A percentile compares a stretch with the other conserved stretches of the same genome.
These are phyloP conservation scores for Coemansia sp. DNA, from an alignment of 371 early-diverging fungal genomes.

Conservation along the genomic window DNA sequence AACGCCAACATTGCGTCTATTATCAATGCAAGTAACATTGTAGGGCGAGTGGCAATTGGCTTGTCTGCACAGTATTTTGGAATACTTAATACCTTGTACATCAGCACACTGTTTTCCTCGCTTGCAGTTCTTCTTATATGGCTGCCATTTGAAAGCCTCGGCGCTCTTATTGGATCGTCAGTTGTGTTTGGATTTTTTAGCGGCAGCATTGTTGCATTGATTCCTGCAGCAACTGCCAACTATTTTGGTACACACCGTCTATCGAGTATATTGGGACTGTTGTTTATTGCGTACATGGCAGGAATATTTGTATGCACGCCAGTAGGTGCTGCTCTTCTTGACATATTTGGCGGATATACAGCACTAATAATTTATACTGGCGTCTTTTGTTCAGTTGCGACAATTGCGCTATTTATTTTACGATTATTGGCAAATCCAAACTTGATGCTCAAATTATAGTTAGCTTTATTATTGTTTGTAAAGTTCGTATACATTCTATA, in stretches of 20 bases:
- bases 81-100: conserved; percentile 15
- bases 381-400: not conserved
- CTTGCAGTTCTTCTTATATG: conserved; percentile 24
- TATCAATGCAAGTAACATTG: conserved; percentile 30
- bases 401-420: not conserved
- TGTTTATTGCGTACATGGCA: conserved; percentile 35
- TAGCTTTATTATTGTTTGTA: not conserved
- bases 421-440: not conserved
- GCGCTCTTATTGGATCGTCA: conserved; percentile 14
- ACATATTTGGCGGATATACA: conserved; percentile 24
- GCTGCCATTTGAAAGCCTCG: conserved; percentile 25
- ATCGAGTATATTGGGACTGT: conserved; percentile 33
- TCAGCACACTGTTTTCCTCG: conserved; percentile 12
- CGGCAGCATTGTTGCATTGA: conserved; percentile 26
- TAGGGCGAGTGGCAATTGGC: conserved; percentile 31
- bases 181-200: conserved; percentile 34
- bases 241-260: conserved; percentile 29
- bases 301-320: conserved; percentile 32
- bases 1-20: conserved; percentile 30
- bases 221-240: conserved; percentile 37
- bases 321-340: conserved; percentile 37
- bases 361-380: conserved; percentile 7
- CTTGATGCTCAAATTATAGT: not conserved
- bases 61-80: conserved; percentile 27
- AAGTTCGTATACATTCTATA: not conserved